Evolutionary conservation across 2,329 filamentous ascomycete genomes (phyloP).

Genomic region (Botrytis paeoniae): DNA sequence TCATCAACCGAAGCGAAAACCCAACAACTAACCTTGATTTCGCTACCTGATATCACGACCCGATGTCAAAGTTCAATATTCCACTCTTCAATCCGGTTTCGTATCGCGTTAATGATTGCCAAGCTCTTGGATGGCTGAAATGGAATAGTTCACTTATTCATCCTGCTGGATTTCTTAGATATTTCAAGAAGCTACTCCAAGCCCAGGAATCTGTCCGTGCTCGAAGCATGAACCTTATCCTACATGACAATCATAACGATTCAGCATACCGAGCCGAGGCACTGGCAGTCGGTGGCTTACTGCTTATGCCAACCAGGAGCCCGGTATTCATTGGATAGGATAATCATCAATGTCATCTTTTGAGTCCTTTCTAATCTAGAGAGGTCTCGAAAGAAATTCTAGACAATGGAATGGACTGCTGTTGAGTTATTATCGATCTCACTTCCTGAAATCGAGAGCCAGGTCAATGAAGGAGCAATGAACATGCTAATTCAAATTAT

Average conservation of each 20-base stretch:
- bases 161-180: background rate
- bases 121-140: background rate
- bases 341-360: background rate
- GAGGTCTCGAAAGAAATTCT: background rate
- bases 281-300: background rate
- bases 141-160: background rate
- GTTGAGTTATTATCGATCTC: background rate
- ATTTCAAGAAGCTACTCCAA: background rate
- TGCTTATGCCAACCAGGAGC: background rate
- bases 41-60: background rate
- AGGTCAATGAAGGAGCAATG: background rate
- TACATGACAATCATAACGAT: background rate
- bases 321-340: too few species aligned
- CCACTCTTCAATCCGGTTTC: background rate
- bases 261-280: background rate
- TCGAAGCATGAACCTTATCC: background rate
- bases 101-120: background rate
- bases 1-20: conserved; percentile 7
- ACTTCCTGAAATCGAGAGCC: background rate
- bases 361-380: background rate
- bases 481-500: background rate
- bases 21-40: background rate
- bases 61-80: background rate
- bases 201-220: background rate
- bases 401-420: background rate